Evolutionary conservation across 768 basidiomycete species (phyloP), one percentile per base, ranked within the genome.

Genomic region (Stropharia rugosoannulata): DNA sequence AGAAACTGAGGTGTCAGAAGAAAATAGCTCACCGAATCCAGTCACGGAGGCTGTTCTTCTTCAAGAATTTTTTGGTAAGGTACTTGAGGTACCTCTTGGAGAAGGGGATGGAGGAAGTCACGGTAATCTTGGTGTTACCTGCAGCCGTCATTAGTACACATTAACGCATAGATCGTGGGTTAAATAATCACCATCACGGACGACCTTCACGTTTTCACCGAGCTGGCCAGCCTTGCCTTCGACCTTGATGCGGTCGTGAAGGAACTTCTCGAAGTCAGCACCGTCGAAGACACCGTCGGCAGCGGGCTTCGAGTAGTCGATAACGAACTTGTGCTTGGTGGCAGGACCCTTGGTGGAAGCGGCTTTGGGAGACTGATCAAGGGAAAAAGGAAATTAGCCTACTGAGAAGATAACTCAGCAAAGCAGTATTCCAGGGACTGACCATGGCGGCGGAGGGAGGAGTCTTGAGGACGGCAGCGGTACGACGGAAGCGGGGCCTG

Each of bases 21-120:
- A 38, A 12, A n/a, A 36, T 15, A 13, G 70, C 78, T 48, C 60
- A 87, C 85, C 94, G 95, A 71, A 98, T 93, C 91, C 94, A 98
- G 77, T 98, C 95, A 62, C 95, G 88, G 65, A 97, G 82, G 43
- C 81, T 77, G 78, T 95, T 95, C 85, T 97, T 97, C 85, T 98
- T 98, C 76, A 98, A 82, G 83, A 93, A 95, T 80, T 96, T 96
- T 84, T 98, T 98, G 60, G 96, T 98, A 58, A 98, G 81, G 78
- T 98, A 99, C 77, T 98, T 98, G 71, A 98, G 86, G 75, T 97
- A 98, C 55, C 93, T 84, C 79, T 98, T 98, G 49, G 96, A 98
- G 77, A 98, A 89, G 54, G 93, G 86, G 70, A 96, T 86, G 67
- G 78, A 86, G 51, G 94, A 88, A 49, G 87, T 85, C 63, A 98